Evolutionary conservation across 2,329 filamentous ascomycete genomes (phyloP).

Genomic region (Fusarium pseudocircinatum): DNA sequence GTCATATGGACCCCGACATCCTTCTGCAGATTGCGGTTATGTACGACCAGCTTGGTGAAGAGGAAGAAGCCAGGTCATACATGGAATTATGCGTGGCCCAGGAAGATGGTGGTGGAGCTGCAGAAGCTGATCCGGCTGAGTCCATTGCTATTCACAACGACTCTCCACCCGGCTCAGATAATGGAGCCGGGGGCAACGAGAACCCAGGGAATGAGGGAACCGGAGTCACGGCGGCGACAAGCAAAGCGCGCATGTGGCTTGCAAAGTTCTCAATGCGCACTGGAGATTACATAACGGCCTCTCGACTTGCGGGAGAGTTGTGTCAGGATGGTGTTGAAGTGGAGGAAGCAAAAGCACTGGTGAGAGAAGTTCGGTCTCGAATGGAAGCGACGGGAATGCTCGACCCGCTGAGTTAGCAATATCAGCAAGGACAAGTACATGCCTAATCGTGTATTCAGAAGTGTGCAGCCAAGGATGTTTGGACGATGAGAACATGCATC

Average conservation of each 20-base stretch:
- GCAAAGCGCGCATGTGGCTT: constrained; percentile 93
- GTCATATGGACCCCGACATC: constrained; percentile 86
- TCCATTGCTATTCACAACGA: constrained; percentile 66
- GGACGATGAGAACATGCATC: constrained; percentile 16
- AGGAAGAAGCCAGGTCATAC: constrained; percentile 85
- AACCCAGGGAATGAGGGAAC: constrained; percentile 65
- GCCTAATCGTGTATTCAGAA: background rate
- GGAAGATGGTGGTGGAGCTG: constrained; percentile 75
- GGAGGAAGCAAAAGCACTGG: constrained; percentile 93
- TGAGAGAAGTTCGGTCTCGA: constrained; percentile 84
- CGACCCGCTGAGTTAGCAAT: constrained; percentile 37
- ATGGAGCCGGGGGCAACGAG: constrained; percentile 49
- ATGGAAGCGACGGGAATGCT: constrained; percentile 64
- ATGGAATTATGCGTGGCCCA: constrained; percentile 97
- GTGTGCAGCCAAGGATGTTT: background rate
- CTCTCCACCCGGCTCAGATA: constrained; percentile 54
- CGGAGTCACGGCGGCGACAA: constrained; percentile 90
- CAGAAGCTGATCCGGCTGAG: constrained; percentile 55
- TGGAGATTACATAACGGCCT: constrained; percentile 79
- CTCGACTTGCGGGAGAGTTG: constrained; percentile 85
- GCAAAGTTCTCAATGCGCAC: constrained; percentile 81
- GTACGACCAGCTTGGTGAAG: constrained; percentile 82
- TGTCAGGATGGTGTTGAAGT: constrained; percentile 97
- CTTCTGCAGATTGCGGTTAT: constrained; percentile 89
- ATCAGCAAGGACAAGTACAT: constrained; percentile 22